Conservation (phyloP, 345 rosid species). For the Punica granatum region DNA sequence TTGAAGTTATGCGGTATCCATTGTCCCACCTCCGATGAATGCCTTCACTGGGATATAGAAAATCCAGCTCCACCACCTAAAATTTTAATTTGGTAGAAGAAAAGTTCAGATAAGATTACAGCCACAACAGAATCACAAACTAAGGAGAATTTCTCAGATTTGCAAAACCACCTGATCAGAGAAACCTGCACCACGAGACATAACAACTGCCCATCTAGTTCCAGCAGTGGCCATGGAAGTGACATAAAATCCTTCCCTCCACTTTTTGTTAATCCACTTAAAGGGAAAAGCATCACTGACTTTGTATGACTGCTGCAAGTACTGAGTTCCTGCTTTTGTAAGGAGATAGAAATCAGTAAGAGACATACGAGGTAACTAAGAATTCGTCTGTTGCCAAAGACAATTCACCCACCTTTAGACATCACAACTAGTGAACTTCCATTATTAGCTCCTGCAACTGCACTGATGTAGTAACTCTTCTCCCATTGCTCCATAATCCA, state of each 20-base stretch:
- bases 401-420: conserved; percentile 69
- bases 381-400: background rate
- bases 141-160: conserved; percentile 3
- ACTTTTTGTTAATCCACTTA: conserved; percentile 96
- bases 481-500: conserved; percentile 99
- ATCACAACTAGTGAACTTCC: conserved; percentile 92
- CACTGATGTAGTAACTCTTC: conserved; percentile 84
- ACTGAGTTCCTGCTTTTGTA: conserved; percentile 62
- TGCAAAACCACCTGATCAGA: conserved; percentile 66
- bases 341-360: conserved; percentile 1
- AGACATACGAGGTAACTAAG: background rate
- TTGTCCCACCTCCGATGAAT: conserved; percentile 91
- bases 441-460: conserved; percentile 85
- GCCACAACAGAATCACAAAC: background rate
- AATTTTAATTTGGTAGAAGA: conserved; percentile 8
- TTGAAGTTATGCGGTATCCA: conserved; percentile 91
- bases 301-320: conserved; percentile 94
- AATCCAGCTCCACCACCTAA: conserved; percentile 95
- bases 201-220: conserved; percentile 91
- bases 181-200: conserved; percentile 94
- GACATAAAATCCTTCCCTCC: conserved; percentile 91
- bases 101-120: background rate
- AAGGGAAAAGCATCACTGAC: conserved; percentile 95
- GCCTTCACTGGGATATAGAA: conserved; percentile 98
- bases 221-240: conserved; percentile 98